Base-by-base conservation (phyloP, 2,329 filamentous ascomycete species). In the Penicillium hordei region DNA sequence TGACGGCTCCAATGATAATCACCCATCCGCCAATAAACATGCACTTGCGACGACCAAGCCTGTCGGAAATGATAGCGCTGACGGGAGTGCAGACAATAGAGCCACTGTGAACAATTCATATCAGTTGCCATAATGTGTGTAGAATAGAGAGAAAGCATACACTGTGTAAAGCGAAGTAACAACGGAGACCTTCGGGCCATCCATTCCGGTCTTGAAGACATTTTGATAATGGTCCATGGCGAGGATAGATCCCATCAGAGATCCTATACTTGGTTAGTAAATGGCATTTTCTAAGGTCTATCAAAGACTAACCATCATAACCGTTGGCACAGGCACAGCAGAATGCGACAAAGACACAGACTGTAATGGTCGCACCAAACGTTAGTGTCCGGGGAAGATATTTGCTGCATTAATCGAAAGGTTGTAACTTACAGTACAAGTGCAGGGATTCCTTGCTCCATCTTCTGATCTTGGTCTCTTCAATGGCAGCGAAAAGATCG, bases 81-180 rank as follows among this genome's bases (percentile, higher is more conserved):
- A 79, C 69, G 63, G 70, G 70, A 6, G 70, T 70, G 25, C 67
- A 65, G 42, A 69, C 61, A 36, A 72, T 72, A 1, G 69, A 75
- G 57, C 80, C 80, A 57, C 79, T 81, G 27, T 2, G 9, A 13
- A 21, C 27, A 38, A 10, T 5, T n/a, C 2, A 19, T 4, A 13
- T 54, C 23, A 53, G 45, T 23, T 8, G 1, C 29, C 27, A 4
- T 21, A 7, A 2, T 17, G 0, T 19, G 10, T 23, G 10, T 34
- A n/a, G 5, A 46, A n/a, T 12, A 12, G 29, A 39, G 10, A 40
- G 19, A 34, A 5, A 45, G 39, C 78, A 61, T 69, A 81, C 78
- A 82, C 77, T 5, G 78, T 78, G 65, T 82, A 82, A 25, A 82
- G 73, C 5, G 79, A 81, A 56, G 63, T 70, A 19, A 72, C 66